Conservation (phyloP, 768 basidiomycete species). For the Boletus bicolor region DNA sequence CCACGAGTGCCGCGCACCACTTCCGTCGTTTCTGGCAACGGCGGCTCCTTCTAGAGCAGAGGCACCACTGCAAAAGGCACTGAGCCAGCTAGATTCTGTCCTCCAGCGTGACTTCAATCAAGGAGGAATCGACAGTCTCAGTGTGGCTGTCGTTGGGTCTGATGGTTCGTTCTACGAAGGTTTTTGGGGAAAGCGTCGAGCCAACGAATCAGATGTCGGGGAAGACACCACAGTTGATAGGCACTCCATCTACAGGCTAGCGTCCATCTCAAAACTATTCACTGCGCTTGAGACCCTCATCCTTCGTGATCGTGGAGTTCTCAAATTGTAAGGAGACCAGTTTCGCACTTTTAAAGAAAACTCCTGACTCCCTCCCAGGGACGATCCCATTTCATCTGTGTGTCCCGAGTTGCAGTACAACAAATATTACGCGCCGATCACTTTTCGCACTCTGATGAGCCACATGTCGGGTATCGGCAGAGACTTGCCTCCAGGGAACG, state of each 20-base stretch:
- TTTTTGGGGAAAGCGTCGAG: conserved; percentile 41
- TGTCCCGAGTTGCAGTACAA: conserved; percentile 23
- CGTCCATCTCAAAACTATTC: conserved; percentile 52
- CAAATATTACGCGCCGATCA: conserved; percentile 30
- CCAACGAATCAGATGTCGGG: conserved; percentile 39
- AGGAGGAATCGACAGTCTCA: conserved; percentile 47
- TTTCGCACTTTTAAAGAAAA: not conserved
- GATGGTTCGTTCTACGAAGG: conserved; percentile 43
- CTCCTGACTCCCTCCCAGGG: conserved; percentile 26
- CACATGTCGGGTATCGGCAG: conserved; percentile 36
- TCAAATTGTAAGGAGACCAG: conserved; percentile 33
- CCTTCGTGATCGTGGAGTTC: conserved; percentile 42
- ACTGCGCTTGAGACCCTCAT: conserved; percentile 47
- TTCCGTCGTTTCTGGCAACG: conserved; percentile 16
- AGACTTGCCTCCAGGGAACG: conserved; percentile 37
- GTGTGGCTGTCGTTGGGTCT: conserved; percentile 47
- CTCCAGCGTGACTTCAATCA: conserved; percentile 21
- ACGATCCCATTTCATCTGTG: conserved; percentile 43
- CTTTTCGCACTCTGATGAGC: conserved; percentile 41
- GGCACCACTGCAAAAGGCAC: conserved; percentile 3
- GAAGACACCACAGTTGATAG: conserved; percentile 31
- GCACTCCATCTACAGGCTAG: conserved; percentile 50
- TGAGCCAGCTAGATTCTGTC: conserved; percentile 3
- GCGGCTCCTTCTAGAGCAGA: conserved; percentile 15
- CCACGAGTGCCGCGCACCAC: conserved; percentile 15